These are phyloP conservation scores for Catharanthus roseus DNA, from an alignment of 257 asterid genomes.

Conservation along the genomic window DNA sequence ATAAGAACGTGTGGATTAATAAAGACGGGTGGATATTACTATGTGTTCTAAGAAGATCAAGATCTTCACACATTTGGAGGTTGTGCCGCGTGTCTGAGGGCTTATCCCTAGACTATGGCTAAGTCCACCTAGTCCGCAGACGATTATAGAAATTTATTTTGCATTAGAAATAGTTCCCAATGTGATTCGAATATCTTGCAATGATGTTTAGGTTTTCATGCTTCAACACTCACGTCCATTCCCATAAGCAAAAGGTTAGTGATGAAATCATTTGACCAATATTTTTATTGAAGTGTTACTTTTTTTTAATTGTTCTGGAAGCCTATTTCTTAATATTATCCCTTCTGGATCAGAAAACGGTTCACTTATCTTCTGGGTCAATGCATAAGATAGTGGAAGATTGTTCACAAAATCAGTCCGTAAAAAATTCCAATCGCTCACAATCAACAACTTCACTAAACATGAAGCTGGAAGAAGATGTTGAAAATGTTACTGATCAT, in stretches of 20 bases:
- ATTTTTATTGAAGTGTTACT: constrained; percentile 7
- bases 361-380: constrained; percentile 48
- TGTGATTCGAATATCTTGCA: constrained; percentile 37
- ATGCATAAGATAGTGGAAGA: constrained; percentile 62
- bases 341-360: constrained; percentile 48
- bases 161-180: constrained; percentile 27
- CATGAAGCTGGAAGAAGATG: constrained; percentile 29
- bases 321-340: constrained; percentile 18
- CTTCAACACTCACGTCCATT: constrained; percentile 60
- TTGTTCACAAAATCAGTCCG: constrained; percentile 33
- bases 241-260: constrained; percentile 78
- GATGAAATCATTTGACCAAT: constrained; percentile 9
- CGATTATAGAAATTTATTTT: constrained; percentile 28
- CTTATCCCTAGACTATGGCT: constrained; percentile 90
- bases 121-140: constrained; percentile 26
- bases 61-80: constrained; percentile 93
- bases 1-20: constrained; percentile 69
- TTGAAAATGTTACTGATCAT: constrained; percentile 26
- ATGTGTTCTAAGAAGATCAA: constrained; percentile 69
- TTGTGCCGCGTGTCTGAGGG: constrained; percentile 90
- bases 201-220: constrained; percentile 90
- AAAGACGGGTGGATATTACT: constrained; percentile 45
- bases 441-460: constrained; percentile 26
- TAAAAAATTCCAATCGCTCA: constrained; percentile 23
- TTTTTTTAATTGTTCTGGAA: not conserved